These are phyloP conservation scores for Suhomyces prunicola DNA, from an alignment of 805 yeast genomes.

Conservation along the genomic window DNA sequence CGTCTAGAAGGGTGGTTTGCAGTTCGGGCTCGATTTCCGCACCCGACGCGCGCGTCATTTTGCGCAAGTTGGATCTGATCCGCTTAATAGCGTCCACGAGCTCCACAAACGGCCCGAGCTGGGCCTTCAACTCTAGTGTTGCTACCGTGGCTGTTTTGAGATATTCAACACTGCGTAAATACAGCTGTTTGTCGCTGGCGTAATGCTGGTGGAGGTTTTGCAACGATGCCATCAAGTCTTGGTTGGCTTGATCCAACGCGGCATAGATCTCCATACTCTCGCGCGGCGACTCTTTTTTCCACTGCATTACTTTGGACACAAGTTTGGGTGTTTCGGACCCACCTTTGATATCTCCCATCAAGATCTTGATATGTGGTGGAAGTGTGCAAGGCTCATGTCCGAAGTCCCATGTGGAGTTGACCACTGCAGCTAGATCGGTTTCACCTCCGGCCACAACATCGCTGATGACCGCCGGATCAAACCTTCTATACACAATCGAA, in stretches of 20 bases:
- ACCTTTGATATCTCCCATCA: conserved; percentile 91
- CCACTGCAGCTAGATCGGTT: conserved; percentile 28
- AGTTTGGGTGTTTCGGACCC: conserved; percentile 95
- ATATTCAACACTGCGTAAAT: conserved; percentile 22
- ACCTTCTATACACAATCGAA: conserved; percentile 76
- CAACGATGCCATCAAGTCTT: conserved; percentile 50
- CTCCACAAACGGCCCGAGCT: conserved; percentile 2
- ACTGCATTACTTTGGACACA: conserved; percentile 68
- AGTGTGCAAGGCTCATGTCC: conserved; percentile 52
- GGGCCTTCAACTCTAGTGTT: background rate
- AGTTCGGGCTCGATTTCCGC: conserved; percentile 86
- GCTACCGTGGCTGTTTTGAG: background rate
- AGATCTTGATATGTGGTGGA: conserved; percentile 64
- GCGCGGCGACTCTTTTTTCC: conserved; percentile 58
- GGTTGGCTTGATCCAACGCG: conserved; percentile 57
- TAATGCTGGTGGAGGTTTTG: conserved; percentile 34
- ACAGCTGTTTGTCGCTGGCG: conserved; percentile 28
- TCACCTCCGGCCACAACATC: conserved; percentile 20
- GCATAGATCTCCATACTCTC: conserved; percentile 52
- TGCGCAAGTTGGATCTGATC: conserved; percentile 58
- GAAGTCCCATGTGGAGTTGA: conserved; percentile 61
- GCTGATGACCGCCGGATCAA: conserved; percentile 53
- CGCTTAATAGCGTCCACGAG: conserved; percentile 40
- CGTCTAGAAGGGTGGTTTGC: conserved; percentile 70
- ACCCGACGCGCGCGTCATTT: conserved; percentile 60